A percentile compares a stretch with the other conserved stretches of the same genome.
Conservation (phyloP, 768 basidiomycete genomes). For the Baorangia bicolor region DNA sequence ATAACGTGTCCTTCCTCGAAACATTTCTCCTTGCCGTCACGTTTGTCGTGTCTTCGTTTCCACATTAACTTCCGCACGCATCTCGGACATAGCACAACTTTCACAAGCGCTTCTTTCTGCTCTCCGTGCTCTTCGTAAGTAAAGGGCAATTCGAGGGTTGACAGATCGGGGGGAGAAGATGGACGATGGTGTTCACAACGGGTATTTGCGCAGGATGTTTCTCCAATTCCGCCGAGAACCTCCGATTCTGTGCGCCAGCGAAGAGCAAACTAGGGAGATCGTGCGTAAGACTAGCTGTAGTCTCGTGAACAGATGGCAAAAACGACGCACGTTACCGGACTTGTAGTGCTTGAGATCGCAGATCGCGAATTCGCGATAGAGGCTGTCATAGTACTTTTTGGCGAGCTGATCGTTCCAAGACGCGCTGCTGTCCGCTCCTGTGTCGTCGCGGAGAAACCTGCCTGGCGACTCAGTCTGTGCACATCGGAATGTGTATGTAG, state of each 20-base stretch:
- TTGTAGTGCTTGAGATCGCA: constrained; percentile 97
- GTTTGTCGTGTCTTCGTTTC: constrained; percentile 72
- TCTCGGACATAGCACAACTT: constrained; percentile 78
- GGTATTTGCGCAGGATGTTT: constrained; percentile 85
- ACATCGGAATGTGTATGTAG: neutral
- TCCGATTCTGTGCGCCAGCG: constrained; percentile 94
- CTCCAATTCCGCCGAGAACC: constrained; percentile 82
- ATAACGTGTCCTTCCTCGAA: neutral
- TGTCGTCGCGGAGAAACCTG: constrained; percentile 74
- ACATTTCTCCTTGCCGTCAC: constrained; percentile 6
- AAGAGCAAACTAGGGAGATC: constrained; percentile 64
- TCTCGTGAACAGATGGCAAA: neutral
- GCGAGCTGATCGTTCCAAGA: constrained; percentile 86
- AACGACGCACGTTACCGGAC: constrained; percentile 68
- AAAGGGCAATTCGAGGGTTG: constrained; percentile 89
- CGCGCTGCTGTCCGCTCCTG: constrained; percentile 13
- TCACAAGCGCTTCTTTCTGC: constrained; percentile 80
- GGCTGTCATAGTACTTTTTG: constrained; percentile 79
- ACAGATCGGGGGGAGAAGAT: constrained; percentile 39
- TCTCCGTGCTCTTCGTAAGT: constrained; percentile 79
- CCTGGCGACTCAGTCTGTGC: neutral
- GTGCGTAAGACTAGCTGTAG: neutral
- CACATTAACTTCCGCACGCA: constrained; percentile 87
- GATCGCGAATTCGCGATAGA: constrained; percentile 90
- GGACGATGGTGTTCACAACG: constrained; percentile 70